Percentiles rank a stretch among this genome's conserved stretches.
These are phyloP conservation scores for Metschnikowia picachoensis DNA, from an alignment of 805 yeast genomes.

Conservation along the genomic window DNA sequence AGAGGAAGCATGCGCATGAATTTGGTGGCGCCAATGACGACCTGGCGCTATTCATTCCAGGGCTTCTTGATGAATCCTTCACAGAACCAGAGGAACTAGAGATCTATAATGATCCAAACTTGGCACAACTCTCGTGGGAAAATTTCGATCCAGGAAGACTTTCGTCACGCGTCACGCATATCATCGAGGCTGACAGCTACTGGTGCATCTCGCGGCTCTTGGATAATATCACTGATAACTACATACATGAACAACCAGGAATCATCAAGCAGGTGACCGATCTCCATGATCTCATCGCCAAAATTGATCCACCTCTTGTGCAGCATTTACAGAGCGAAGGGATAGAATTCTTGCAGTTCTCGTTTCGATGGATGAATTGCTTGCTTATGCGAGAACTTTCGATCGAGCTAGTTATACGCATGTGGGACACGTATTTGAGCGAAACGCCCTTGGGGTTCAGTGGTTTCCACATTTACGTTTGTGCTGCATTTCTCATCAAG, in stretches of 20 bases:
- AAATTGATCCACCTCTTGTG: slow-evolving; percentile 73
- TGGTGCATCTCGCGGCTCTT: slow-evolving; percentile 92
- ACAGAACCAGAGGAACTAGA: slow-evolving; percentile 21
- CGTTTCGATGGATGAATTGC: slow-evolving; percentile 99
- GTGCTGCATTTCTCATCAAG: slow-evolving; percentile 91
- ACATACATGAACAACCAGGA: slow-evolving; percentile 98
- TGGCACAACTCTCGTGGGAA: slow-evolving; percentile 39
- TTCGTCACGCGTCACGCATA: slow-evolving; percentile 55
- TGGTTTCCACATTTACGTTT: slow-evolving; percentile 92
- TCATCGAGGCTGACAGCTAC: slow-evolving; percentile 91
- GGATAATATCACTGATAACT: slow-evolving; percentile 95
- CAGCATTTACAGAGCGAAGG: slow-evolving; percentile 75
- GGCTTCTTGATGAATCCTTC: slow-evolving; percentile 28
- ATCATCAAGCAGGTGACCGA: slow-evolving; percentile 86
- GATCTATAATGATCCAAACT: slow-evolving; percentile 24
- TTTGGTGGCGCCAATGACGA: slow-evolving; percentile 21
- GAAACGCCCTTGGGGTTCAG: slow-evolving; percentile 78
- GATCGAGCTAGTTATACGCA: slow-evolving; percentile 72
- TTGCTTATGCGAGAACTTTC: slow-evolving; percentile 89
- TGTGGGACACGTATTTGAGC: slow-evolving; percentile 95
- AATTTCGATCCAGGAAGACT: slow-evolving; percentile 59
- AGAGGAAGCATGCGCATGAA: slow-evolving; percentile 17
- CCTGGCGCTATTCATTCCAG: slow-evolving; percentile 30
- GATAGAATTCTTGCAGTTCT: slow-evolving; percentile 91
- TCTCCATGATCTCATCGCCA: slow-evolving; percentile 66